These are phyloP conservation scores for Colletotrichum sp. DNA, from an alignment of 2,329 filamentous ascomycete species.

Conservation along the genomic window DNA sequence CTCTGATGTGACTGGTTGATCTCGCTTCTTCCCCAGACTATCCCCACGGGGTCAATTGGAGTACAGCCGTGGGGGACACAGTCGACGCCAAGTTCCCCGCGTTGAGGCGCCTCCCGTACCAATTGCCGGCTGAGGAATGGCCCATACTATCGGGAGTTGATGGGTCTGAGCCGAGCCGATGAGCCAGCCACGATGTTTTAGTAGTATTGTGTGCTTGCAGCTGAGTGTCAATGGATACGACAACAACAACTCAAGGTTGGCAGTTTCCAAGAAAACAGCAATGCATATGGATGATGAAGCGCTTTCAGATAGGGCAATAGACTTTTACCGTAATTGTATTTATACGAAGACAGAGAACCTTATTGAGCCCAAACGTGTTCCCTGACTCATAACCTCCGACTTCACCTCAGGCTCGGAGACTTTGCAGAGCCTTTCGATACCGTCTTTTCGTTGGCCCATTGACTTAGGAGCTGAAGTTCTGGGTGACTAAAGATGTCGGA, in stretches of 20 bases:
- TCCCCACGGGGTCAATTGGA: background rate
- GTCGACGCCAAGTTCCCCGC: background rate
- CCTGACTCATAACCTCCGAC: background rate
- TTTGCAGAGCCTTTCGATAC: background rate
- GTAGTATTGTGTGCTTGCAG: background rate
- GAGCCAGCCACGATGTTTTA: background rate
- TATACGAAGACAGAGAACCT: background rate
- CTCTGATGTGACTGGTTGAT: background rate
- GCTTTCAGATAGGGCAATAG: background rate
- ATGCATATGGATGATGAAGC: background rate
- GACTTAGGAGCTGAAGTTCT: background rate
- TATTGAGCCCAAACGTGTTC: background rate
- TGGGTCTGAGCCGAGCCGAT: constrained; percentile 11
- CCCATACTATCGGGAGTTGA: background rate
- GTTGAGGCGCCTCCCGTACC: background rate
- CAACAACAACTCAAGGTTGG: background rate
- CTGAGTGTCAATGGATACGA: background rate
- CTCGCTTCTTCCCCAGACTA: background rate
- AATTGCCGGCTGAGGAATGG: background rate
- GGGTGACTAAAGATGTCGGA: background rate
- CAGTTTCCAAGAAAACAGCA: background rate
- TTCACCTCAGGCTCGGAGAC: background rate
- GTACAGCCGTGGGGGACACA: background rate
- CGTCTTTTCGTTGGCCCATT: background rate
- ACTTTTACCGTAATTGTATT: background rate